Conservation (phyloP, 176 grass and related monocot genomes). For the Saccharum spontaneum region DNA sequence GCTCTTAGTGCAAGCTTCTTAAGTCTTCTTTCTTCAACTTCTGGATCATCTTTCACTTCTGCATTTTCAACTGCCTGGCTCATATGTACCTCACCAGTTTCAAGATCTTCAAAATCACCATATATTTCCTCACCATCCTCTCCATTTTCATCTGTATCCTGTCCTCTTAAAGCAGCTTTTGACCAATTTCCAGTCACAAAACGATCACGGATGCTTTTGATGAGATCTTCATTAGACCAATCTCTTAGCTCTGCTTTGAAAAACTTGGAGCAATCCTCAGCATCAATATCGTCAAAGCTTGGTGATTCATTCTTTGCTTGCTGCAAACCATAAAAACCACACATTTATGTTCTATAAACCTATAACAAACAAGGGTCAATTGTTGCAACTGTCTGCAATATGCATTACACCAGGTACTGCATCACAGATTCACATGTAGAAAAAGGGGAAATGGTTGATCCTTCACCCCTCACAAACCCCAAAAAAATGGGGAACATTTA, state of each 20-base stretch:
- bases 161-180: conserved; percentile 83
- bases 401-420: background rate
- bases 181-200: conserved; percentile 98
- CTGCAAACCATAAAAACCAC: conserved; percentile 36
- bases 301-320: conserved; percentile 59
- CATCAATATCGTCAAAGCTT: conserved; percentile 56
- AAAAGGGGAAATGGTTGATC: background rate
- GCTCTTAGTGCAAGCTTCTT: conserved; percentile 87
- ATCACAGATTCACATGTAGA: background rate
- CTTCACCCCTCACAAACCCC: background rate
- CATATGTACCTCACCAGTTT: conserved; percentile 79
- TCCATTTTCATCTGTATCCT: conserved; percentile 45
- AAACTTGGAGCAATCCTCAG: conserved; percentile 89
- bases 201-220: conserved; percentile 69
- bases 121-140: conserved; percentile 62
- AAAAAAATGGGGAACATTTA: background rate
- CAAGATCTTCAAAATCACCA: conserved; percentile 96
- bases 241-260: conserved; percentile 60
- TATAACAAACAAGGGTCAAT: conserved; percentile 16
- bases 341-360: conserved; percentile 9
- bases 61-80: conserved; percentile 34
- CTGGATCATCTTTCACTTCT: conserved; percentile 44
- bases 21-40: conserved; percentile 66
- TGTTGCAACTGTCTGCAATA: background rate
- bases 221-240: conserved; percentile 76